phyloP scores from a whole-genome alignment of 1,284 basidiomycete genomes.

The Rhodotorula sp. region DNA sequence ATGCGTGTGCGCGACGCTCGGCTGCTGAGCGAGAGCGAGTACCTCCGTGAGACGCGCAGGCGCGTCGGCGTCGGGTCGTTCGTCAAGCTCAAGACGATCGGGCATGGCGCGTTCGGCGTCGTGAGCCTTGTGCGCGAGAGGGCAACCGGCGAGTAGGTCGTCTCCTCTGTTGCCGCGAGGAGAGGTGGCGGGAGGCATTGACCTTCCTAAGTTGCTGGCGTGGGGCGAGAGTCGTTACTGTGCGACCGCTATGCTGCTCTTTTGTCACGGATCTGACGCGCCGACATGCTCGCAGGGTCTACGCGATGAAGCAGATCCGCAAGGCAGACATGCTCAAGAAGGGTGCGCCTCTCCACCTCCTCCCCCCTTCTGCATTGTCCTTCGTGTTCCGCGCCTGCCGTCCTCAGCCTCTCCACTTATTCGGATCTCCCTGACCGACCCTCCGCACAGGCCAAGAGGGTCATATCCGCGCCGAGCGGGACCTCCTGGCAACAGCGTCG shows the following conservation, averaged over 20 bases:
- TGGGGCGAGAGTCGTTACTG: too few species aligned
- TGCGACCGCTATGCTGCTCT: too few species aligned
- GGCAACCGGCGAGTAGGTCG: slow-evolving; percentile 62
- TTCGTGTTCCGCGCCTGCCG: background rate
- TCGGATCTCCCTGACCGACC: too few species aligned
- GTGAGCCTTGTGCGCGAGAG: slow-evolving; percentile 87
- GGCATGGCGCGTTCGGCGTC: slow-evolving; percentile 95
- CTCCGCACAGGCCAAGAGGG: slow-evolving; percentile 70
- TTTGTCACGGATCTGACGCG: background rate
- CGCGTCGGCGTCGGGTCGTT: slow-evolving; percentile 84
- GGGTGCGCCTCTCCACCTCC: slow-evolving; percentile 52
- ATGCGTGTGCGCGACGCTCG: slow-evolving; percentile 71
- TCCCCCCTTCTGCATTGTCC: too few species aligned
- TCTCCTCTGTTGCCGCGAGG: too few species aligned
- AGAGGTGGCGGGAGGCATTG: background rate
- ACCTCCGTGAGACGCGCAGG: slow-evolving; percentile 77
- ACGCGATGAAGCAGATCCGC: slow-evolving; percentile 95
- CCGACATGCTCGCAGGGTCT: slow-evolving; percentile 55
- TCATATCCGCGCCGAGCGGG: slow-evolving; percentile 86
- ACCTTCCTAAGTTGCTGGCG: background rate
- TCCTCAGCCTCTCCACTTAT: too few species aligned
- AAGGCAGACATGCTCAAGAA: slow-evolving; percentile 97
- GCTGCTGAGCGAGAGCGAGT: slow-evolving; percentile 82
- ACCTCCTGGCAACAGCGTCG: slow-evolving; percentile 63
- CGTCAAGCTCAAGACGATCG: slow-evolving; percentile 88